phyloP scores from a whole-genome alignment of 148 eudicot genomes.

The Nepenthes mirabilis region DNA sequence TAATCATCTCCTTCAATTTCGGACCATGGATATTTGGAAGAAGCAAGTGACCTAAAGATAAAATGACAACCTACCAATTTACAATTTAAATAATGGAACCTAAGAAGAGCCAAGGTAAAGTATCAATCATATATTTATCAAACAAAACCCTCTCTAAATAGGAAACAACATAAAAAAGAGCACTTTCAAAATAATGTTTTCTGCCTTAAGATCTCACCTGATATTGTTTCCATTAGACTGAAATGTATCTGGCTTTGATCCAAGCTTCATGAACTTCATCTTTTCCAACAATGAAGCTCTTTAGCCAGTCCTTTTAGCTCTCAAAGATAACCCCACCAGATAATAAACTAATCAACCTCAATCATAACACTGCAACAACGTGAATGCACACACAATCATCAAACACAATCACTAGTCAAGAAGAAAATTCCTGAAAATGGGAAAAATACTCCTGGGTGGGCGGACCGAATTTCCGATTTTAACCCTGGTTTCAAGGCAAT shows the following conservation, averaged over 20 bases:
- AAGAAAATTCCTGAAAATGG: constrained; percentile 20
- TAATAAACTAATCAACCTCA: constrained; percentile 20
- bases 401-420: constrained; percentile 22
- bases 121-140: no score
- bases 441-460: constrained; percentile 20
- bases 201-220: constrained; percentile 33
- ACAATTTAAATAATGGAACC: no score
- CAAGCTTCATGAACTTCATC: constrained; percentile 99
- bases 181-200: not conserved
- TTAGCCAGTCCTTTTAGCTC: constrained; percentile 11
- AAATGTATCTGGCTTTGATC: constrained; percentile 80
- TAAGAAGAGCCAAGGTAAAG: no score
- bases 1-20: no score
- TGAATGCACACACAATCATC: constrained; percentile 23
- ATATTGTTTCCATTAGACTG: constrained; percentile 54
- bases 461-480: constrained; percentile 39
- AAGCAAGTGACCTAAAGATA: not conserved
- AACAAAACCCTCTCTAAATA: no score
- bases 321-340: constrained; percentile 14
- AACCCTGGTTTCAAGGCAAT: constrained; percentile 20
- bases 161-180: not conserved
- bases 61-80: not conserved
- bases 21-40: no score
- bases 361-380: constrained; percentile 14
- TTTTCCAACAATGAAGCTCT: constrained; percentile 16